Evolutionary conservation across 1,139 yeast species (phyloP).

Genomic region (Suhomyces ambrosiae): DNA sequence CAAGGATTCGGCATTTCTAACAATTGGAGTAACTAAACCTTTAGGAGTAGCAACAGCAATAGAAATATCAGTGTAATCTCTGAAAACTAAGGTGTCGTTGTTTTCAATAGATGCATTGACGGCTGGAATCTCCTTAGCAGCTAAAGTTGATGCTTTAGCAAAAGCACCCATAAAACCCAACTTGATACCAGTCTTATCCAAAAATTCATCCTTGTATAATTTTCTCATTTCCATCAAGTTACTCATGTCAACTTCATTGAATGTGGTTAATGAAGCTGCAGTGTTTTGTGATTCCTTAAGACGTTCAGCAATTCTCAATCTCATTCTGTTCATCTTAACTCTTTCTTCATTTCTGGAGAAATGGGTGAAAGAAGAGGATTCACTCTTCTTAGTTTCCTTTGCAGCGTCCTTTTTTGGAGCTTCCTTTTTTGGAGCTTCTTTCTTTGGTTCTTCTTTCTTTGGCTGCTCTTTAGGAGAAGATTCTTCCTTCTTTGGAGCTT

Average conservation of each 20-base stretch:
- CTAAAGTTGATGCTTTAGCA: slow-evolving; percentile 90
- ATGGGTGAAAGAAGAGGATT: slow-evolving; percentile 53
- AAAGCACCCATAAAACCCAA: slow-evolving; percentile 99
- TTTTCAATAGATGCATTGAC: slow-evolving; percentile 94
- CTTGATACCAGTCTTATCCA: slow-evolving; percentile 92
- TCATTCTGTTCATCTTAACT: slow-evolving; percentile 99
- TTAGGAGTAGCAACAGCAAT: slow-evolving; percentile 99
- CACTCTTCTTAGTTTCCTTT: slow-evolving; percentile 27
- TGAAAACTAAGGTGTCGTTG: slow-evolving; percentile 90
- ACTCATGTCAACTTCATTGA: slow-evolving; percentile 98
- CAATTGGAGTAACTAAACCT: slow-evolving; percentile 97
- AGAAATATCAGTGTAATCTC: slow-evolving; percentile 95
- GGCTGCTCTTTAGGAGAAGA: slow-evolving; percentile 18
- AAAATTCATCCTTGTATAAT: slow-evolving; percentile 92
- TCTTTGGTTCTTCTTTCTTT: slow-evolving; percentile 22
- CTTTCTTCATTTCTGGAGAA: slow-evolving; percentile 86
- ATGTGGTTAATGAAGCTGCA: slow-evolving; percentile 96
- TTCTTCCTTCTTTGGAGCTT: slow-evolving; percentile 25
- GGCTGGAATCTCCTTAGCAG: slow-evolving; percentile 93
- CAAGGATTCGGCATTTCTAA: slow-evolving; percentile 94
- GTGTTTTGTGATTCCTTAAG: slow-evolving; percentile 99
- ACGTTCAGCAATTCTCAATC: slow-evolving; percentile 98
- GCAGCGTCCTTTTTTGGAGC: slow-evolving; percentile 29
- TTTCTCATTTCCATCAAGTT: slow-evolving; percentile 92
- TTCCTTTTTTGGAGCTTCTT: slow-evolving; percentile 27